phyloP scores from a whole-genome alignment of 176 grass and related monocot species.

The Zoysia japonica region DNA sequence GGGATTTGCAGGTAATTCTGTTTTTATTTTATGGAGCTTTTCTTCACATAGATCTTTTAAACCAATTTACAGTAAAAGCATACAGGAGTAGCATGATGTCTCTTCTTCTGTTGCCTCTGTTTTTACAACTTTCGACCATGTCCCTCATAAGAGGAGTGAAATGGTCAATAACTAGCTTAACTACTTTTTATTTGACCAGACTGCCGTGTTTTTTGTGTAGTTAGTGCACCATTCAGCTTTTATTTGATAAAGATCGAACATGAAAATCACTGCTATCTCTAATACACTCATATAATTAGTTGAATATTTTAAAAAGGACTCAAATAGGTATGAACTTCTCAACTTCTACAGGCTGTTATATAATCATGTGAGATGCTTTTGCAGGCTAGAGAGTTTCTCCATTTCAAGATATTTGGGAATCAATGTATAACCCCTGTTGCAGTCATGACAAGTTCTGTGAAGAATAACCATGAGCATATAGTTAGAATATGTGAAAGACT shows the following conservation, averaged over 20 bases:
- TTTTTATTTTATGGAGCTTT: background rate
- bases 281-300: background rate
- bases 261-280: background rate
- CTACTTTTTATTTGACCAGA: background rate
- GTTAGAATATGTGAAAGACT: constrained; percentile 74
- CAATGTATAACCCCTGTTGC: constrained; percentile 94
- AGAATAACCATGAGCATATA: constrained; percentile 93
- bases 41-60: background rate
- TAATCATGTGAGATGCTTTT: background rate
- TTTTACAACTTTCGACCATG: background rate
- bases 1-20: constrained; percentile 80
- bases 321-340: background rate
- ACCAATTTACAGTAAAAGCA: background rate
- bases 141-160: background rate
- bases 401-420: constrained; percentile 89
- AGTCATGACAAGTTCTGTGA: constrained; percentile 98
- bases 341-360: background rate
- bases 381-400: constrained; percentile 92
- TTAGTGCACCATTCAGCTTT: background rate
- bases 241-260: background rate
- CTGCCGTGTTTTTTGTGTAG: background rate
- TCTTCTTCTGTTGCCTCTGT: background rate
- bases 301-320: background rate
- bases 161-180: background rate
- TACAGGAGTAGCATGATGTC: background rate